Evolutionary conservation across 2,329 filamentous ascomycete species (phyloP).

Genomic region (Thelonectria discophora): DNA sequence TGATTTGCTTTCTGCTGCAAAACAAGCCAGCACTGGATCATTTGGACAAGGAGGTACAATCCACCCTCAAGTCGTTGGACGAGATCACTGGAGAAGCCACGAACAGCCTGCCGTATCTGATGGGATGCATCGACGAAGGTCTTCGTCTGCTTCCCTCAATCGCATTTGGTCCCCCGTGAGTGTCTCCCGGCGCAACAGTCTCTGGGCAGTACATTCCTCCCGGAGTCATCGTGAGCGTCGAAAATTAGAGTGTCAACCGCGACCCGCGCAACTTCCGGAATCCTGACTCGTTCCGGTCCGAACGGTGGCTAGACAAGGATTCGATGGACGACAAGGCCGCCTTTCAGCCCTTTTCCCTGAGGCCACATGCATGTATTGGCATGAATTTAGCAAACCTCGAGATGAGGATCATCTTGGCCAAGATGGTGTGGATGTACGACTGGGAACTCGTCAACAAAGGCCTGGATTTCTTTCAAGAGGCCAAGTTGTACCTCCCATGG

Average conservation of each 20-base stretch:
- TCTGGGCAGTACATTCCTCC: slow-evolving; percentile 23
- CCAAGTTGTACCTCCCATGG: neutral
- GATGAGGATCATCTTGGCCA: neutral
- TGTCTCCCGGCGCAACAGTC: slow-evolving; percentile 20
- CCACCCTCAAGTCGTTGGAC: neutral
- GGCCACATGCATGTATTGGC: slow-evolving; percentile 4
- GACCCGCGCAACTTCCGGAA: slow-evolving; percentile 16
- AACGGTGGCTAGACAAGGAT: slow-evolving; percentile 5
- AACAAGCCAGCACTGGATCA: slow-evolving; percentile 8
- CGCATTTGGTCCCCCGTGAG: slow-evolving; percentile 11
- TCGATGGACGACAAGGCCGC: slow-evolving; percentile 1
- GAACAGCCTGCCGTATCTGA: slow-evolving; percentile 19
- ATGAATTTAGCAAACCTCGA: slow-evolving; percentile 4
- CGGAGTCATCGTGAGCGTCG: slow-evolving; percentile 21
- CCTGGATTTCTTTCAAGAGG: neutral
- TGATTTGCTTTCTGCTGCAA: slow-evolving; percentile 8
- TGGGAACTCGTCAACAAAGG: neutral
- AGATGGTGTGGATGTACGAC: slow-evolving; percentile 2
- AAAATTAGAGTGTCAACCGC: slow-evolving; percentile 4
- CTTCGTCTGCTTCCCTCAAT: slow-evolving; percentile 26
- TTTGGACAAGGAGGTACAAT: slow-evolving; percentile 23
- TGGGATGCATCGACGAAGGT: slow-evolving; percentile 23
- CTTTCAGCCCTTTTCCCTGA: slow-evolving; percentile 11
- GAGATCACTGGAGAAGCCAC: slow-evolving; percentile 24
- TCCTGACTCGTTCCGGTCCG: slow-evolving; percentile 1